Evolutionary conservation across 352 stramenopile genomes (phyloP), one percentile per base, ranked within the genome.

Genomic region (Lagenidium sp.): DNA sequence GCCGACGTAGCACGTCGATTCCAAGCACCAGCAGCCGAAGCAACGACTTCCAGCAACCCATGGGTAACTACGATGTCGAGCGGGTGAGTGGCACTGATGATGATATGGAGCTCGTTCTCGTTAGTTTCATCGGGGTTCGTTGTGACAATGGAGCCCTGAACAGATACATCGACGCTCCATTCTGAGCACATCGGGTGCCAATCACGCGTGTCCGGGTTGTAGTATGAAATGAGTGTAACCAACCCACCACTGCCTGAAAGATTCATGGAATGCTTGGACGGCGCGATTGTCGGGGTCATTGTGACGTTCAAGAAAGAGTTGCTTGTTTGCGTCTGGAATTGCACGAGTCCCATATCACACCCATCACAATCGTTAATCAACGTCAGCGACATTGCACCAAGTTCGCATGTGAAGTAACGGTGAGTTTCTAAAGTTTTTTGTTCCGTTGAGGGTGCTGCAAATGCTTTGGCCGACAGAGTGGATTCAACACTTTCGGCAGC

Each of bases 301-400:
- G 66, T 89, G 13, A 78, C 57, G 44, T 93, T 93, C 39, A 89
- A 35, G 31, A 92, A 92, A 8, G 81, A 35, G 32, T 86, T 70
- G 29, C 74, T 84, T 15, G 64, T 68, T 50, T 82, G 67, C 20
- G 88, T 68, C 25, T 82, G 66, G 24, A 90, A 49, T 44, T 93
- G 80, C 10, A 77, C 52, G 10, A 93, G 71, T 2, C 78, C 78
- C 77, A 93, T 93, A 53, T 93, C 80, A 46, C 80, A 90, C 6
- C 76, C 78, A 25, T 89, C 78, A 45, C 80, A 90, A 52, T 93
- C 80, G 32, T 93, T 93, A 42, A 93, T 88, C 16, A 93, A 36
- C 1, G 78, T 90, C 36, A 93, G 44, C 21, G 59, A 64, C 49
- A 92, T 70, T 4, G 68, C 74, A 15, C 58, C 57, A 22, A 88